Evolutionary conservation across 1,284 basidiomycete species (phyloP).

Genomic region (Grifola frondosa): DNA sequence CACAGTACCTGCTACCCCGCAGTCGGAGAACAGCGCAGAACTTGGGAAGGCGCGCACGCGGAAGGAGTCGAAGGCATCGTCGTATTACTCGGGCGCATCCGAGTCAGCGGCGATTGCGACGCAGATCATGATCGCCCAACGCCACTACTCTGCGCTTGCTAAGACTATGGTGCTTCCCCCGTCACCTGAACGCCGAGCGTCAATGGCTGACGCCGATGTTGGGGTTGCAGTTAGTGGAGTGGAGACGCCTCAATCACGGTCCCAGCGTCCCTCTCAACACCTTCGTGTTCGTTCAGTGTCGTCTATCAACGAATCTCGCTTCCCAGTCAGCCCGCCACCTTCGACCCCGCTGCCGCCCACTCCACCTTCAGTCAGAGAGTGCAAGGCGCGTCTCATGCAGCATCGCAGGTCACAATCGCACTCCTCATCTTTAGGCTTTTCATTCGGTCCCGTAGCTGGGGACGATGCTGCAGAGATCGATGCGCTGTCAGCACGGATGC

Average conservation of each 20-base stretch:
- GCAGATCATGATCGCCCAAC: conserved; percentile 65
- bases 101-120: conserved; percentile 51
- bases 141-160: conserved; percentile 66
- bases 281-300: conserved; percentile 45
- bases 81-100: conserved; percentile 48
- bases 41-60: conserved; percentile 45
- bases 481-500: conserved; percentile 60
- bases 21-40: conserved; percentile 53
- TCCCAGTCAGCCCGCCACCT: conserved; percentile 58
- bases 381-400: conserved; percentile 40
- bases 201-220: conserved; percentile 33
- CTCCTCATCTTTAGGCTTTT: conserved; percentile 52
- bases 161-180: conserved; percentile 56
- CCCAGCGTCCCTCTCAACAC: conserved; percentile 38
- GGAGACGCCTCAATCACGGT: conserved; percentile 17
- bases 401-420: conserved; percentile 50
- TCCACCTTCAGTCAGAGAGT: conserved; percentile 53
- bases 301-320: conserved; percentile 44
- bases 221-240: conserved; percentile 31
- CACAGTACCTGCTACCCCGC: conserved; percentile 45
- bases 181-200: conserved; percentile 42
- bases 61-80: conserved; percentile 53
- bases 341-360: conserved; percentile 67
- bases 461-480: conserved; percentile 66
- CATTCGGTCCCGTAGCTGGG: conserved; percentile 47